These are phyloP conservation scores for Grosmannia serpens DNA, from an alignment of 2,329 filamentous ascomycete species.

Conservation along the genomic window DNA sequence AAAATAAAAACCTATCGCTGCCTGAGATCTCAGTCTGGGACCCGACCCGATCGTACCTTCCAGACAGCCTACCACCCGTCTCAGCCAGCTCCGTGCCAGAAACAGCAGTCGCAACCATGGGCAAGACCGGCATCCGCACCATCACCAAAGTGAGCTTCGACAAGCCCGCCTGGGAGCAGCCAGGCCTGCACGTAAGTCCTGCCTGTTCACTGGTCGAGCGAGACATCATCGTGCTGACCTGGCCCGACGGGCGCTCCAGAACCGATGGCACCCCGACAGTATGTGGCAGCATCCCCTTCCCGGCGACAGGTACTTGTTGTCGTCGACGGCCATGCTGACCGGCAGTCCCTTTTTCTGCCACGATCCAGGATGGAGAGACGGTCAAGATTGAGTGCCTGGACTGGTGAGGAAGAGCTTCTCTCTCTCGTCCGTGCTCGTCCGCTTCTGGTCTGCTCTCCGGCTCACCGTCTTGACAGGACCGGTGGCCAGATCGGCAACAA, in stretches of 20 bases:
- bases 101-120: constrained; percentile 17
- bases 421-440: not conserved
- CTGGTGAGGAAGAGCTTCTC: constrained; percentile 36
- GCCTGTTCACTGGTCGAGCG: not conserved
- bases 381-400: constrained; percentile 92
- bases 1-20: not conserved
- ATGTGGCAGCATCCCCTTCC: constrained; percentile 16
- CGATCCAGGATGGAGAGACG: constrained; percentile 71
- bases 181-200: constrained; percentile 53
- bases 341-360: constrained; percentile 59
- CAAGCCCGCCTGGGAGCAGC: constrained; percentile 58
- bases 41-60: not conserved
- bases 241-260: constrained; percentile 41
- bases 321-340: not conserved
- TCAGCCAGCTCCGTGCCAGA: not conserved
- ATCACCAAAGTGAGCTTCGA: constrained; percentile 63
- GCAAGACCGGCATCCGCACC: constrained; percentile 47
- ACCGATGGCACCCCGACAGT: constrained; percentile 91
- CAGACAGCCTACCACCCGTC: not conserved
- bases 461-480: constrained; percentile 29
- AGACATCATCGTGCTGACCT: not conserved
- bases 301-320: not conserved
- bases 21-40: not conserved
- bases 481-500: constrained; percentile 81
- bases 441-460: constrained; percentile 6